Conservation (phyloP, 495 filamentous ascomycete genomes). For the Monascus purpureus region DNA sequence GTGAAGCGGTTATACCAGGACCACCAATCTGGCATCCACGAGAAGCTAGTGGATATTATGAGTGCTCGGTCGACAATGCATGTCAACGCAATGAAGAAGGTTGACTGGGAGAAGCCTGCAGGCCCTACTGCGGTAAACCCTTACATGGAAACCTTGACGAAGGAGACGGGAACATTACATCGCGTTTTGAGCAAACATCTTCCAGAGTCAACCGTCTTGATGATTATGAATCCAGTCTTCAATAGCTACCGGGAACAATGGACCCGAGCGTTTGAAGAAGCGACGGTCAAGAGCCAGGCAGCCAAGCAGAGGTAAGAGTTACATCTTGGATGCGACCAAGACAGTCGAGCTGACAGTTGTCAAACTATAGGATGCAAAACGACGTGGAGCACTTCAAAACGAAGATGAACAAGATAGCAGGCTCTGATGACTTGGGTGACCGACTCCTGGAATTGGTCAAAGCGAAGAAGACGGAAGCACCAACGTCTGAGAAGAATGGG, state of each 20-base stretch:
- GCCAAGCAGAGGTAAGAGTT: slow-evolving; percentile 59
- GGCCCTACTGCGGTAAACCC: slow-evolving; percentile 34
- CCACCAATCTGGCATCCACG: slow-evolving; percentile 84
- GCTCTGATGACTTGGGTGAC: slow-evolving; percentile 56
- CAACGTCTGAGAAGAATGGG: slow-evolving; percentile 5
- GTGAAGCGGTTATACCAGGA: slow-evolving; percentile 79
- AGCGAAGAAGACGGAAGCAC: slow-evolving; percentile 32
- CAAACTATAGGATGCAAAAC: slow-evolving; percentile 48
- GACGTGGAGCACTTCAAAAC: slow-evolving; percentile 68
- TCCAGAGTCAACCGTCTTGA: slow-evolving; percentile 56
- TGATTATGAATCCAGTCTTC: slow-evolving; percentile 90
- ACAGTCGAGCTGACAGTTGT: too few relatives aligned
- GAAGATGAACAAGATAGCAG: slow-evolving; percentile 65
- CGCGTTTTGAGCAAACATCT: slow-evolving; percentile 78
- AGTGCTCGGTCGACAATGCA: slow-evolving; percentile 57
- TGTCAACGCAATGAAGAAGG: slow-evolving; percentile 58
- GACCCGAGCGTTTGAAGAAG: slow-evolving; percentile 57
- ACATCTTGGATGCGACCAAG: too few relatives aligned
- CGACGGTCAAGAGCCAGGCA: slow-evolving; percentile 47
- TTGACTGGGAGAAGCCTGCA: slow-evolving; percentile 53
- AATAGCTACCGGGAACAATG: slow-evolving; percentile 74
- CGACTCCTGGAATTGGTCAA: slow-evolving; percentile 54
- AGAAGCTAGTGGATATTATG: slow-evolving; percentile 96
- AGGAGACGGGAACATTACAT: slow-evolving; percentile 79
- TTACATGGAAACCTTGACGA: slow-evolving; percentile 85